These are phyloP conservation scores for Lasiodiplodia theobromae DNA, from an alignment of 2,329 filamentous ascomycete species.

Conservation along the genomic window DNA sequence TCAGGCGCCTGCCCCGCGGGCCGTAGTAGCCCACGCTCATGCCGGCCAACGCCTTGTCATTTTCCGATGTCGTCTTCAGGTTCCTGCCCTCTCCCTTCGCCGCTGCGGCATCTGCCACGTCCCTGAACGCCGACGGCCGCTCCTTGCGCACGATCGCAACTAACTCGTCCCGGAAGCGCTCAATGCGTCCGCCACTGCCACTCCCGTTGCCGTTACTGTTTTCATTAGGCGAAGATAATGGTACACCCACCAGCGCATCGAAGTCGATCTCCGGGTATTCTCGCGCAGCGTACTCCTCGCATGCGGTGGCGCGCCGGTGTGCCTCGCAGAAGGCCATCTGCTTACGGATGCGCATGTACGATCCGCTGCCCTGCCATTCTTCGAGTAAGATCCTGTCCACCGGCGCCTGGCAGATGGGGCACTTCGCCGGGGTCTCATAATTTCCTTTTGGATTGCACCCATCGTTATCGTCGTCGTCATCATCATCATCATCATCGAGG, in stretches of 20 bases:
- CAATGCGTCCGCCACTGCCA: constrained; percentile 58
- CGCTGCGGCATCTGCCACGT: constrained; percentile 62
- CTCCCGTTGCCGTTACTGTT: not conserved
- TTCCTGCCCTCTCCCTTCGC: constrained; percentile 66
- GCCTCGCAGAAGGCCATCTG: constrained; percentile 54
- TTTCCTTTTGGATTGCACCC: not conserved
- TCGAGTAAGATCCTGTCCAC: constrained; percentile 13
- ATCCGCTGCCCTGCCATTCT: constrained; percentile 35
- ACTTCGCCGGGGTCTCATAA: constrained; percentile 8
- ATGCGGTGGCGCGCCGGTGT: constrained; percentile 43
- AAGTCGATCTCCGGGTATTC: constrained; percentile 78
- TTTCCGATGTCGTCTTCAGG: constrained; percentile 60
- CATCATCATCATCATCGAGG: not conserved
- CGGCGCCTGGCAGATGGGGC: constrained; percentile 20
- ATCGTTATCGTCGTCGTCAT: not conserved
- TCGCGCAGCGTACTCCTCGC: constrained; percentile 56
- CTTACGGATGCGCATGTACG: constrained; percentile 61
- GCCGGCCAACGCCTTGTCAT: constrained; percentile 50
- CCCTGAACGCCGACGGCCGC: constrained; percentile 65
- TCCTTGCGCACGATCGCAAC: constrained; percentile 66
- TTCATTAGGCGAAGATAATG: not conserved
- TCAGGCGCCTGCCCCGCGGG: constrained; percentile 71
- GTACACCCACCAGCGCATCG: constrained; percentile 59
- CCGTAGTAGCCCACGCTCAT: constrained; percentile 83
- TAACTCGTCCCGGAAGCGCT: constrained; percentile 62